Conservation (phyloP, 176 grass and related monocot genomes). For the Sorghum bicolor region DNA sequence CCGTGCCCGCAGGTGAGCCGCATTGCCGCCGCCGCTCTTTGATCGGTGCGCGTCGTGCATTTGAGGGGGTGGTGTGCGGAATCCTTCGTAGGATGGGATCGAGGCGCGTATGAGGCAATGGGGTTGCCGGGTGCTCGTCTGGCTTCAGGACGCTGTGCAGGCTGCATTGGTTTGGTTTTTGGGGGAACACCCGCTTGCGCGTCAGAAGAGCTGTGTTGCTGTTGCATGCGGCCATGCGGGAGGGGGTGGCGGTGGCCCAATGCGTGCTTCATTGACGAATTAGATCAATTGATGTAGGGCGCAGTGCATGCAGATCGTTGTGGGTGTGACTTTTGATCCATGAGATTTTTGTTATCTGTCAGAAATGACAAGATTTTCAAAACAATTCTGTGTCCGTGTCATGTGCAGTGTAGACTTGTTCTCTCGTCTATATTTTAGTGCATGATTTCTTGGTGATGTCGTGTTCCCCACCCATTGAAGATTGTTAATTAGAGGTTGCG, state of each 20-base stretch:
- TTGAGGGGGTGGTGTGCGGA: neutral
- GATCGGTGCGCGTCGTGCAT: neutral
- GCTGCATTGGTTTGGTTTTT: neutral
- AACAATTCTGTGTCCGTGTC: neutral
- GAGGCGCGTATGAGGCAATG: neutral
- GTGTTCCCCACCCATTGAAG: neutral
- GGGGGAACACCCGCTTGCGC: neutral
- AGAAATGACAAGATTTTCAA: neutral
- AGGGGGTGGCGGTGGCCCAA: neutral
- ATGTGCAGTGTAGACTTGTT: neutral
- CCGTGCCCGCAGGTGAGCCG: constrained; percentile 34
- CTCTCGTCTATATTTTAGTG: neutral
- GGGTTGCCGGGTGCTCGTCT: neutral
- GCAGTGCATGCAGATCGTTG: neutral
- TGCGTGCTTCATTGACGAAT: neutral
- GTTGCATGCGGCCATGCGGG: neutral
- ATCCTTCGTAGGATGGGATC: neutral
- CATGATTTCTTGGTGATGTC: neutral
- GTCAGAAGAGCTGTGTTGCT: neutral
- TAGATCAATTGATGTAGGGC: neutral
- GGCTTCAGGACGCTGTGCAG: neutral
- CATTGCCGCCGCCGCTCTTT: constrained; percentile 29
- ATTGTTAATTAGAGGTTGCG: neutral
- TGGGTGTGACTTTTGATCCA: neutral
- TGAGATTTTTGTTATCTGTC: neutral